Conservation (phyloP, 2,329 filamentous ascomycete species). For the Hysterium pulicare region DNA sequence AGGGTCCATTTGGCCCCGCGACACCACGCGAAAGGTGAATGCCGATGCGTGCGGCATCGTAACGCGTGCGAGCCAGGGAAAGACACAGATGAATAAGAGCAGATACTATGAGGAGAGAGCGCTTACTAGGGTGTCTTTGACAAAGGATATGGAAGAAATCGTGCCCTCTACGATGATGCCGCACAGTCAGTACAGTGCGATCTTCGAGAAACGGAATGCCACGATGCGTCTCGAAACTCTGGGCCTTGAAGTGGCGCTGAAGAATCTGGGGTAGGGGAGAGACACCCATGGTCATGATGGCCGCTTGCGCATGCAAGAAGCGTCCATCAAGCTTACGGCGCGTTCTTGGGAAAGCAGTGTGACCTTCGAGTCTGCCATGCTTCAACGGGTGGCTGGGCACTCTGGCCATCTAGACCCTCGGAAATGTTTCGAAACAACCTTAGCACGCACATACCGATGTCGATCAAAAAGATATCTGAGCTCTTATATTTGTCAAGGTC, state of each 20-base stretch:
- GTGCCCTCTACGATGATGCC: constrained; percentile 66
- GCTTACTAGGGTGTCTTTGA: constrained; percentile 77
- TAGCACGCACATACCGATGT: constrained; percentile 53
- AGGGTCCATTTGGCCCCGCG: background rate
- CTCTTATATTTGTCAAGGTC: constrained; percentile 26
- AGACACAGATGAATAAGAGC: too few relatives aligned
- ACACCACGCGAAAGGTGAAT: background rate
- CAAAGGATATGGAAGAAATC: constrained; percentile 78
- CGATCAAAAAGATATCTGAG: constrained; percentile 53
- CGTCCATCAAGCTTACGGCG: background rate
- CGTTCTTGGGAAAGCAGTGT: background rate
- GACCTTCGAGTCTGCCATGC: constrained; percentile 1
- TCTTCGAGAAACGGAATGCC: background rate
- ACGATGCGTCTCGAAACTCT: constrained; percentile 13
- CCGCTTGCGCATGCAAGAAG: background rate
- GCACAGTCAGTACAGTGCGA: constrained; percentile 23
- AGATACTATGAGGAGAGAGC: constrained; percentile 3
- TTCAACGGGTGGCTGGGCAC: too few relatives aligned
- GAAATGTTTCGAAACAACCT: constrained; percentile 5
- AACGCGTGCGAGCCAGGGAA: constrained; percentile 30
- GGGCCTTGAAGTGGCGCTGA: constrained; percentile 2
- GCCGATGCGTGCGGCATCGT: background rate
- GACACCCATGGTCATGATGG: background rate
- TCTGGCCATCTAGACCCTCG: constrained; percentile 3
- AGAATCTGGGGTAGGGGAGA: constrained; percentile 1